These are phyloP conservation scores for Amphirosellinia nigrospora DNA, from an alignment of 495 filamentous ascomycete genomes.

Conservation along the genomic window DNA sequence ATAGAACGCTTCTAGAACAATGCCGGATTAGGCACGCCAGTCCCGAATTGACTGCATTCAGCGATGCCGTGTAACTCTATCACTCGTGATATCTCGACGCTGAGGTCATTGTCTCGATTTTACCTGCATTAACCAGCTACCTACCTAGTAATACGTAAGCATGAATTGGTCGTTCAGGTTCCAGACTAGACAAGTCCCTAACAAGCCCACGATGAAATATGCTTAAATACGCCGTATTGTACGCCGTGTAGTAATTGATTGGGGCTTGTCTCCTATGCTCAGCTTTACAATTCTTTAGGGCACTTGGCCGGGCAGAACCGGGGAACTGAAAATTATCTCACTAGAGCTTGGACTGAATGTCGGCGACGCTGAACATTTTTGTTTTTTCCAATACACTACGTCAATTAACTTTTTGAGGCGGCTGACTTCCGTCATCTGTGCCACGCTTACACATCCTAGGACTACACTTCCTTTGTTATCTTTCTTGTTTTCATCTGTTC, in stretches of 20 bases:
- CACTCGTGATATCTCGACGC: not conserved
- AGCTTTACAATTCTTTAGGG: not conserved
- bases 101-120: not conserved
- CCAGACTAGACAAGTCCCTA: no score
- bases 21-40: not conserved
- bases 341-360: no score
- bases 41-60: constrained; percentile 6
- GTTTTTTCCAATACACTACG: not conserved
- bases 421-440: not conserved
- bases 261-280: not conserved
- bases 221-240: not conserved
- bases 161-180: no score
- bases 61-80: not conserved
- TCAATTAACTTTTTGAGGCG: not conserved
- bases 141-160: no score
- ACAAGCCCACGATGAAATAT: not conserved
- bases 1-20: constrained; percentile 4
- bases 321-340: no score
- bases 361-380: no score
- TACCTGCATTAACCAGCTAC: no score
- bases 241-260: constrained; percentile 5
- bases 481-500: not conserved
- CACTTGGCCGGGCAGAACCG: not conserved
- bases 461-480: not conserved
- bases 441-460: not conserved